phyloP scores from a whole-genome alignment of 257 asterid species.

The Solanum lycopersicoides region DNA sequence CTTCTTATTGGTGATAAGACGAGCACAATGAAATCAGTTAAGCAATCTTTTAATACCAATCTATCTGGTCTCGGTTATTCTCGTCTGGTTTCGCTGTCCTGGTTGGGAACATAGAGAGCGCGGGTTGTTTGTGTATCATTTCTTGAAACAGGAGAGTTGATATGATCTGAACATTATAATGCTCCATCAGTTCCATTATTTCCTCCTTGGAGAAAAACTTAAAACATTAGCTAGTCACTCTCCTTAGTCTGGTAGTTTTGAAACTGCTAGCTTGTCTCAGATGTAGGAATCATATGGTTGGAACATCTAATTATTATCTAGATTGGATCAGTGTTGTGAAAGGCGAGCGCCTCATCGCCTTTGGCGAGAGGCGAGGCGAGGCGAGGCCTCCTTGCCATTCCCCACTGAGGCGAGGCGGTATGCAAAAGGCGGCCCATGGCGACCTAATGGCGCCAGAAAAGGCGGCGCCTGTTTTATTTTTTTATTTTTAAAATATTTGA shows the following conservation, averaged over 20 bases:
- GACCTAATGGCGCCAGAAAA: too few species aligned
- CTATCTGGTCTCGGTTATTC: not conserved
- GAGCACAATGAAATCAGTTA: not conserved
- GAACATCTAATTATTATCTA: not conserved
- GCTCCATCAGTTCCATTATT: not conserved
- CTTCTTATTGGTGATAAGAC: not conserved
- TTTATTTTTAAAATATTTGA: too few species aligned
- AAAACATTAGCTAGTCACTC: not conserved
- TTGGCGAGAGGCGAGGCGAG: too few species aligned
- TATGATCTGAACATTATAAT: not conserved
- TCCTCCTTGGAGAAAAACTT: not conserved
- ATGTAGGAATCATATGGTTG: not conserved
- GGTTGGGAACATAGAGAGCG: not conserved
- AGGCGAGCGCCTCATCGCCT: too few species aligned
- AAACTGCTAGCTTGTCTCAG: not conserved
- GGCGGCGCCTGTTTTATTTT: too few species aligned
- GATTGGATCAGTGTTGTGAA: too few species aligned
- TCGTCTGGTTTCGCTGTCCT: not conserved
- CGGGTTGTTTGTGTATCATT: not conserved
- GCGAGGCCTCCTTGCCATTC: too few species aligned
- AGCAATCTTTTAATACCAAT: not conserved
- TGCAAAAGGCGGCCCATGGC: too few species aligned
- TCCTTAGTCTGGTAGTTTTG: not conserved
- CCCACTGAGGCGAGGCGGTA: too few species aligned
- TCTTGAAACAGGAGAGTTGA: not conserved